Evolutionary conservation across 1,139 yeast species (phyloP).

Genomic region (Hanseniaspora sp.): DNA sequence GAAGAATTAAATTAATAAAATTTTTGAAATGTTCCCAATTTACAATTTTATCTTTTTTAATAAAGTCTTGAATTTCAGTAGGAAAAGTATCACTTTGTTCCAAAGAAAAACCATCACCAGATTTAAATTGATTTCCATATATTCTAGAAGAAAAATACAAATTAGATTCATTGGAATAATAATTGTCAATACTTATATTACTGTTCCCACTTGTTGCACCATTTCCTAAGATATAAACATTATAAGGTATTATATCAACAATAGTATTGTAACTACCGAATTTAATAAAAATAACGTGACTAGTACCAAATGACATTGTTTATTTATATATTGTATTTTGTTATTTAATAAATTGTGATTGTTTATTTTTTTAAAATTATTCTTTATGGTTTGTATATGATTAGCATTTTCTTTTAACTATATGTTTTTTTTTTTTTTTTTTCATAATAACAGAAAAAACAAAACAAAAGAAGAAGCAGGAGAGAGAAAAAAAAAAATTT

Average conservation of each 20-base stretch:
- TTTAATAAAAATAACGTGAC: constrained; percentile 4
- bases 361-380: neutral
- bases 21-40: neutral
- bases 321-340: neutral
- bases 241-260: constrained; percentile 3
- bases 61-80: neutral
- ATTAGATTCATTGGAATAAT: constrained; percentile 12
- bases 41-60: constrained; percentile 6
- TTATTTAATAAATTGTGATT: too few relatives aligned
- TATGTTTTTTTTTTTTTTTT: too few relatives aligned
- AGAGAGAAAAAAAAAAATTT: too few relatives aligned
- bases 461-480: too few relatives aligned
- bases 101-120: neutral
- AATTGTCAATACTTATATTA: constrained; percentile 5
- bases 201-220: neutral
- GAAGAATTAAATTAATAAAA: neutral
- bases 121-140: neutral
- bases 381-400: neutral
- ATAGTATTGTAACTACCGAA: constrained; percentile 10
- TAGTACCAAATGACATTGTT: constrained; percentile 3
- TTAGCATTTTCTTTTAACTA: too few relatives aligned
- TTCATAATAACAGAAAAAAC: too few relatives aligned
- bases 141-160: neutral
- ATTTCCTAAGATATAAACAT: constrained; percentile 4
- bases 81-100: neutral